phyloP scores from a whole-genome alignment of 2,329 filamentous ascomycete species.

The Fusarium pseudoanthophilum region DNA sequence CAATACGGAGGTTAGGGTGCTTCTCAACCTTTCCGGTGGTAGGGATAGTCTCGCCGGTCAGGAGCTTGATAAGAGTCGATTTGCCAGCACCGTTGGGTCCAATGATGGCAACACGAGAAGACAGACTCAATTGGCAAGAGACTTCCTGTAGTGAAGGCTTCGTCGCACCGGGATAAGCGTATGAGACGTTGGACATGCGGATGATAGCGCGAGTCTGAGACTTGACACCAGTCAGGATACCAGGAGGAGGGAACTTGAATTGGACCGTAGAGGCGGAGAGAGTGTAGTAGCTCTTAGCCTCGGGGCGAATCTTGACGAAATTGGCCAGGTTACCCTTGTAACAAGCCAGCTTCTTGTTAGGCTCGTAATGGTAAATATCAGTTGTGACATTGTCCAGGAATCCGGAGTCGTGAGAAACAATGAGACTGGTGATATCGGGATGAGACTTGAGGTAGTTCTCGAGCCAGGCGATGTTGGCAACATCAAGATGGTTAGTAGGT shows the following conservation, averaged over 20 bases:
- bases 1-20: slow-evolving; percentile 97
- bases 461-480: slow-evolving; percentile 95
- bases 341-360: slow-evolving; percentile 89
- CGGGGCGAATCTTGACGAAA: slow-evolving; percentile 90
- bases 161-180: slow-evolving; percentile 87
- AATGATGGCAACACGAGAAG: slow-evolving; percentile 94
- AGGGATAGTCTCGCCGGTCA: slow-evolving; percentile 92
- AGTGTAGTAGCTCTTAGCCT: slow-evolving; percentile 98
- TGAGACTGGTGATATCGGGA: slow-evolving; percentile 94
- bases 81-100: slow-evolving; percentile 98
- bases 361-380: slow-evolving; percentile 98
- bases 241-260: slow-evolving; percentile 98
- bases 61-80: slow-evolving; percentile 95
- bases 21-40: slow-evolving; percentile 91
- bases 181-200: slow-evolving; percentile 91
- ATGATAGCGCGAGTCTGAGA: slow-evolving; percentile 93
- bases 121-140: slow-evolving; percentile 87
- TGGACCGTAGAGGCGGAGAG: slow-evolving; percentile 87
- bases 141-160: slow-evolving; percentile 92
- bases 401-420: slow-evolving; percentile 97
- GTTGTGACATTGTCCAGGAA: slow-evolving; percentile 98
- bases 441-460: slow-evolving; percentile 96
- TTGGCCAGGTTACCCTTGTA: slow-evolving; percentile 85
- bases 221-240: slow-evolving; percentile 94
- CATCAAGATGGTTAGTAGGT: slow-evolving; percentile 98